A percentile compares a stretch with the other conserved stretches of the same genome.
Conservation (phyloP, 2,329 filamentous ascomycete species). For the Beauveria scarabaeidicola region DNA sequence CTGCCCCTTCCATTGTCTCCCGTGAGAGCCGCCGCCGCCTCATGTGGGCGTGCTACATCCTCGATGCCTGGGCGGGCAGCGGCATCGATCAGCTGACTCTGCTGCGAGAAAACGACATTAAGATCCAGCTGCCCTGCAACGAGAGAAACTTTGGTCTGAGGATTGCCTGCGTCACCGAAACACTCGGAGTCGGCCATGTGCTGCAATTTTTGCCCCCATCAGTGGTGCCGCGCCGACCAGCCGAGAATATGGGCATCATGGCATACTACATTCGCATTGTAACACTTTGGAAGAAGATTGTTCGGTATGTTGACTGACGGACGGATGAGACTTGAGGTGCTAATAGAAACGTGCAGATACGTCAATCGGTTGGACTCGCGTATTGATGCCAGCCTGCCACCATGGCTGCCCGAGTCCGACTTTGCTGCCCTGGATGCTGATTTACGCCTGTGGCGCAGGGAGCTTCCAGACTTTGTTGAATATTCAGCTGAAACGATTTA, state of each 20-base stretch:
- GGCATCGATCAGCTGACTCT: slow-evolving; percentile 31
- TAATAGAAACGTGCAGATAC: slow-evolving; percentile 19
- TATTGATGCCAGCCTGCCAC: slow-evolving; percentile 29
- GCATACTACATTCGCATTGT: slow-evolving; percentile 35
- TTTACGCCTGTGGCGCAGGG: slow-evolving; percentile 30
- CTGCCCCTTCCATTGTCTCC: slow-evolving; percentile 26
- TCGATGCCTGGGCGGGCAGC: slow-evolving; percentile 32
- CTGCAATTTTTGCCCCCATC: slow-evolving; percentile 31
- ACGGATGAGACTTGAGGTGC: neutral
- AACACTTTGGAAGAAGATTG: slow-evolving; percentile 32
- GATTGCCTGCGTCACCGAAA: slow-evolving; percentile 31
- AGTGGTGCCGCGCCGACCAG: slow-evolving; percentile 29
- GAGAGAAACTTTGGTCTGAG: slow-evolving; percentile 34
- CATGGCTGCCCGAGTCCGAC: slow-evolving; percentile 35
- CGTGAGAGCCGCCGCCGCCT: slow-evolving; percentile 30
- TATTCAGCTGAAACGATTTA: slow-evolving; percentile 37
- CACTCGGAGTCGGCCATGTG: slow-evolving; percentile 31
- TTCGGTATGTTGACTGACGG: slow-evolving; percentile 19
- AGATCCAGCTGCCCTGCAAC: slow-evolving; percentile 32
- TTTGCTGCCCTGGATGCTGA: slow-evolving; percentile 33
- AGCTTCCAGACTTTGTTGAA: slow-evolving; percentile 35
- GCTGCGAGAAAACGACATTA: slow-evolving; percentile 31
- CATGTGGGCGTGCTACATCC: slow-evolving; percentile 35
- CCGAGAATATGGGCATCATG: slow-evolving; percentile 36
- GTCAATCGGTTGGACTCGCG: slow-evolving; percentile 33